Conservation (phyloP, 2,329 filamentous ascomycete genomes). For the Trichoderma sp. region DNA sequence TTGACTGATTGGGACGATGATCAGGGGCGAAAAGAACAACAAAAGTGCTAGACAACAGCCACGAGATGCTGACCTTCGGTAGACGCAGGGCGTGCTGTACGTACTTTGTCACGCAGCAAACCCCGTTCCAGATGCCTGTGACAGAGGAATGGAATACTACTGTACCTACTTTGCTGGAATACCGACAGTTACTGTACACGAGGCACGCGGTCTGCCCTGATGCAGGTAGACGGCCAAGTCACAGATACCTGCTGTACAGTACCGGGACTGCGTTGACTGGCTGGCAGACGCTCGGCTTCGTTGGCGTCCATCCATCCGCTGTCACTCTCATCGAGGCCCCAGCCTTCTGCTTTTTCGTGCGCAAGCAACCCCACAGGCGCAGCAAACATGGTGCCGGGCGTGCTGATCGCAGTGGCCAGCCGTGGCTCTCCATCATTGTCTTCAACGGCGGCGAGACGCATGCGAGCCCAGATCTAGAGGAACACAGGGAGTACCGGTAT, state of each 20-base stretch:
- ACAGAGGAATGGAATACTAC: neutral
- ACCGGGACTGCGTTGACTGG: too few relatives aligned
- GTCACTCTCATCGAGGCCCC: neutral
- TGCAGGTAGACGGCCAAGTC: neutral
- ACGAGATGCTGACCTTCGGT: constrained; percentile 18
- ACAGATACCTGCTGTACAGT: neutral
- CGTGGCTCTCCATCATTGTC: constrained; percentile 1
- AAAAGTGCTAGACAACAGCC: neutral
- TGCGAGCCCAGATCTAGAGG: neutral
- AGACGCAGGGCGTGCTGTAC: constrained; percentile 24
- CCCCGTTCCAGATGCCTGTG: constrained; percentile 17
- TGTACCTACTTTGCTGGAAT: neutral
- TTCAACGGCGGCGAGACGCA: neutral
- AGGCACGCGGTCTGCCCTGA: neutral
- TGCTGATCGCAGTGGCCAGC: constrained; percentile 4
- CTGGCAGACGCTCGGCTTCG: too few relatives aligned
- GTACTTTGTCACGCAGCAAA: constrained; percentile 23
- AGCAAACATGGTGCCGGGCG: constrained; percentile 6
- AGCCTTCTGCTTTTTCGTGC: neutral
- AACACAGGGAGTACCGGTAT: neutral
- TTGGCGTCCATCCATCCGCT: neutral
- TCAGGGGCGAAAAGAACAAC: neutral
- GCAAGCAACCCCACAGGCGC: neutral
- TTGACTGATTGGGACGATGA: neutral
- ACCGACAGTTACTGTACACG: neutral